Evolutionary conservation across 2,329 filamentous ascomycete species (phyloP).

Genomic region (Stachybotrys chartarum): DNA sequence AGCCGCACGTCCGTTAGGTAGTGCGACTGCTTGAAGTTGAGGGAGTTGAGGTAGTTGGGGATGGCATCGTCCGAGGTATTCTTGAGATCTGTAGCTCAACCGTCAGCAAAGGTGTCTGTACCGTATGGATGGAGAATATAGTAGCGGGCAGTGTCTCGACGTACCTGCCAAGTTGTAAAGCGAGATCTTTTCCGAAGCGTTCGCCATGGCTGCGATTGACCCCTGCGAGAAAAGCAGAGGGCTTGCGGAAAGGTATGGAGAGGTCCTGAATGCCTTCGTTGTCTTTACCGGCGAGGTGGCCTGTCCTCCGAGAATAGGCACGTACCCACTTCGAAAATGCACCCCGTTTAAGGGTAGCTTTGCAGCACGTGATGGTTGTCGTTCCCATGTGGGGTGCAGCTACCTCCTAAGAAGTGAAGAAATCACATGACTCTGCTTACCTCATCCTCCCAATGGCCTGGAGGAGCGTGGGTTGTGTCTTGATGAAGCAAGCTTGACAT

Average conservation of each 20-base stretch:
- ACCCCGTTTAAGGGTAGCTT: neutral
- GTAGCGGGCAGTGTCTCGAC: slow-evolving; percentile 2
- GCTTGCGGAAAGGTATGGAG: neutral
- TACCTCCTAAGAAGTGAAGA: no score
- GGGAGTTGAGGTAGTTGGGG: slow-evolving; percentile 82
- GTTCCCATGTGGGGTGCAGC: neutral
- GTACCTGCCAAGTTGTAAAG: slow-evolving; percentile 62
- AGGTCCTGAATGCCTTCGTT: neutral
- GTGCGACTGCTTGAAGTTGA: slow-evolving; percentile 80
- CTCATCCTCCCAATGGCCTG: neutral
- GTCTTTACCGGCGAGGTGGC: neutral
- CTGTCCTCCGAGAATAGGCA: neutral
- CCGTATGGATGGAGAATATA: neutral
- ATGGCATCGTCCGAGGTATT: slow-evolving; percentile 95
- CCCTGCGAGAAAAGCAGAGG: neutral
- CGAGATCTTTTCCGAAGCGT: slow-evolving; percentile 46
- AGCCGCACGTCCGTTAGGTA: slow-evolving; percentile 76
- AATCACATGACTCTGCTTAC: neutral
- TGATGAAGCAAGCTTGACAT: neutral
- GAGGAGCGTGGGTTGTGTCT: neutral
- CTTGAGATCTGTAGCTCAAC: slow-evolving; percentile 66
- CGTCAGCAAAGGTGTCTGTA: neutral
- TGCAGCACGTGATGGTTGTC: neutral
- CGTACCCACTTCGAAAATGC: neutral
- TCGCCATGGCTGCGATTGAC: slow-evolving; percentile 20